A percentile compares a stretch with the other conserved stretches of the same genome.
Conservation (phyloP, 2,329 filamentous ascomycete species). For the Talaromyces pinophilus region DNA sequence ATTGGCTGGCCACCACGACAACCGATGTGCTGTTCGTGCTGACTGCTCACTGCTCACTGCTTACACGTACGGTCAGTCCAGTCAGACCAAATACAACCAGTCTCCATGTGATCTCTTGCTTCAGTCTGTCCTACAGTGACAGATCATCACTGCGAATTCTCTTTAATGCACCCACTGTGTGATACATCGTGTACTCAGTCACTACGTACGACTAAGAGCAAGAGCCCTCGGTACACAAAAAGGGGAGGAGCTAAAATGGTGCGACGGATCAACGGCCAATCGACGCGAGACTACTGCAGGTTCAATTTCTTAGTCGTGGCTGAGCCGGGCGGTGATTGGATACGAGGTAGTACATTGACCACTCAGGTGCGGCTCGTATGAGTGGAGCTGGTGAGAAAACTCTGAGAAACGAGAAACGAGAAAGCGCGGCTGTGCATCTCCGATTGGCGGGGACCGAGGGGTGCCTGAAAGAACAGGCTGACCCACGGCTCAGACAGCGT, state of each 20-base stretch:
- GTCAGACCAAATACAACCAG: neutral
- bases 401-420: neutral
- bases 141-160: neutral
- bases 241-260: constrained; percentile 6
- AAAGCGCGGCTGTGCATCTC: constrained; percentile 5
- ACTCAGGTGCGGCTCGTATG: neutral
- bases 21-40: neutral
- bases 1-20: neutral
- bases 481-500: neutral
- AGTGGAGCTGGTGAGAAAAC: neutral
- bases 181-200: neutral
- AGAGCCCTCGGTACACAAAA: neutral
- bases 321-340: neutral
- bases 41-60: too few relatives aligned
- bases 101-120: neutral
- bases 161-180: neutral
- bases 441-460: constrained; percentile 8
- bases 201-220: too few relatives aligned
- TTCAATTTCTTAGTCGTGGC: constrained; percentile 1
- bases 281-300: constrained; percentile 14
- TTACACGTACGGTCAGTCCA: neutral
- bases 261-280: constrained; percentile 10
- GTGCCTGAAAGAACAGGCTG: constrained; percentile 19
- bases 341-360: neutral
- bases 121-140: neutral